Percentiles rank a stretch among this genome's conserved stretches.
Evolutionary conservation across 306 rosid species (phyloP).

Genomic region (Prosopis cineraria): DNA sequence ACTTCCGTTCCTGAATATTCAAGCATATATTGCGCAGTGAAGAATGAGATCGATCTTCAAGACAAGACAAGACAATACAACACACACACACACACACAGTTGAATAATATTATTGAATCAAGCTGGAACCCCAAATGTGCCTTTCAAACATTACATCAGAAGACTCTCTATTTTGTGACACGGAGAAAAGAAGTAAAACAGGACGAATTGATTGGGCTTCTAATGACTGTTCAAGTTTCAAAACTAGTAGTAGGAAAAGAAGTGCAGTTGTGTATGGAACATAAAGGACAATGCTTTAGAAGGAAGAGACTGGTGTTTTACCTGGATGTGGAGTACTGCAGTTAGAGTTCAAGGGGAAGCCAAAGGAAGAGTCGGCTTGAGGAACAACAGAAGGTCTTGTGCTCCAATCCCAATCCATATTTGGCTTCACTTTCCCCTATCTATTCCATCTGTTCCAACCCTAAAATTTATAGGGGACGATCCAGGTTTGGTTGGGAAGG

Average conservation of each 20-base stretch:
- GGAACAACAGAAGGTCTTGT: slow-evolving; percentile 63
- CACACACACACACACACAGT: too few species aligned
- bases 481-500: slow-evolving; percentile 23
- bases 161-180: background rate
- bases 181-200: slow-evolving; percentile 17
- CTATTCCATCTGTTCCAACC: slow-evolving; percentile 31
- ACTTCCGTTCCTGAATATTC: slow-evolving; percentile 53
- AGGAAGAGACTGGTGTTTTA: slow-evolving; percentile 12
- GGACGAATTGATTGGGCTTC: slow-evolving; percentile 34
- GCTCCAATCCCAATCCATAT: slow-evolving; percentile 82
- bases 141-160: background rate
- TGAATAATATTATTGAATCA: background rate
- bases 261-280: background rate
- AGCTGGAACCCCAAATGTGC: background rate
- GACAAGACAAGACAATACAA: background rate
- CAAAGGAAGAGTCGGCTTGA: slow-evolving; percentile 62
- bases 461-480: slow-evolving; percentile 35
- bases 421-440: slow-evolving; percentile 33
- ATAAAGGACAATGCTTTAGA: background rate
- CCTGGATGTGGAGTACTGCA: slow-evolving; percentile 62
- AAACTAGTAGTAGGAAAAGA: background rate
- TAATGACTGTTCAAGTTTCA: background rate
- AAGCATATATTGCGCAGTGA: background rate
- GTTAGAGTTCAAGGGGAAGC: slow-evolving; percentile 67
- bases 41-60: background rate